phyloP scores from a whole-genome alignment of 805 yeast species.

The Ascoidea tarda region DNA sequence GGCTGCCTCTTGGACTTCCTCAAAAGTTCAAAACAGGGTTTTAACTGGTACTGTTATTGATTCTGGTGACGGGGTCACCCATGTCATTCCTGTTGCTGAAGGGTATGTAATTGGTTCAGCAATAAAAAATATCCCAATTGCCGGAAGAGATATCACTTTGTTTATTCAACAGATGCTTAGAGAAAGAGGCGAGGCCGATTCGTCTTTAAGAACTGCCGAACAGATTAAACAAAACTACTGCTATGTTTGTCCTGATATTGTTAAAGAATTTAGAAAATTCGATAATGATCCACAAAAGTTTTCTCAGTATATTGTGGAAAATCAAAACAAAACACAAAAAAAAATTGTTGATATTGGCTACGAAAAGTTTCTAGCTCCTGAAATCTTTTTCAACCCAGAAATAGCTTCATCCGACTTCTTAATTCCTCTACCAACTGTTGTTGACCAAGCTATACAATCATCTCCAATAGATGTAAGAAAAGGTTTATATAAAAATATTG shows the following conservation, averaged over 20 bases:
- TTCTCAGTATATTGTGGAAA: conserved; percentile 84
- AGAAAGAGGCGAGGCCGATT: conserved; percentile 93
- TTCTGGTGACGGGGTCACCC: conserved; percentile 98
- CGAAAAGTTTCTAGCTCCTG: conserved; percentile 98
- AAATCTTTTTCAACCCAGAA: conserved; percentile 95
- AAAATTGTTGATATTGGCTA: conserved; percentile 86
- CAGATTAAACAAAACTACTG: conserved; percentile 93
- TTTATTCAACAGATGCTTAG: conserved; percentile 88
- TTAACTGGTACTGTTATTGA: conserved; percentile 97
- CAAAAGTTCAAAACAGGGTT: conserved; percentile 89
- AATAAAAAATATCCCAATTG: conserved; percentile 93
- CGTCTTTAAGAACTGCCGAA: conserved; percentile 91
- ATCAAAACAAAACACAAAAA: conserved; percentile 47
- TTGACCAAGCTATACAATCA: conserved; percentile 87
- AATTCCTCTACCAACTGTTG: conserved; percentile 93
- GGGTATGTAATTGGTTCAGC: conserved; percentile 98
- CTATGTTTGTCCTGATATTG: conserved; percentile 96
- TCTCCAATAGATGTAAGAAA: conserved; percentile 97
- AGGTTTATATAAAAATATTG: conserved; percentile 90
- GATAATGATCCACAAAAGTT: conserved; percentile 90
- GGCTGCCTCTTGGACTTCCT: conserved; percentile 98
- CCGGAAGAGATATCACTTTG: conserved; percentile 93
- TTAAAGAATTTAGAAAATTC: conserved; percentile 86
- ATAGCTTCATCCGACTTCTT: conserved; percentile 89
- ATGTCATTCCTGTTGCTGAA: conserved; percentile 97